Percentiles rank a stretch among this genome's conserved stretches.
phyloP scores from a whole-genome alignment of 2,329 filamentous ascomycete genomes.

The Phialophora chinensis region DNA sequence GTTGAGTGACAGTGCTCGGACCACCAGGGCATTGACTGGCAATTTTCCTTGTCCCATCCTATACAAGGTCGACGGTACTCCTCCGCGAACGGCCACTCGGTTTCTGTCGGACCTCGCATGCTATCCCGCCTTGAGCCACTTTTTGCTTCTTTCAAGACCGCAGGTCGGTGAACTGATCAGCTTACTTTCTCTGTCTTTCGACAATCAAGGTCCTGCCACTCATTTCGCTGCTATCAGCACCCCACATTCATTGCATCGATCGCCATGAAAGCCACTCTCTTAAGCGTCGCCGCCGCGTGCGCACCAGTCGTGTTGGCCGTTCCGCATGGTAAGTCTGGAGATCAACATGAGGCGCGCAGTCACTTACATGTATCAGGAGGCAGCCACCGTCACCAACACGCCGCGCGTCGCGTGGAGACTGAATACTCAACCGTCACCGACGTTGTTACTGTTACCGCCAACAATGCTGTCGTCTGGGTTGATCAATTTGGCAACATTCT shows the following conservation, averaged over 20 bases:
- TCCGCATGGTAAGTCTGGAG: slow-evolving; percentile 34
- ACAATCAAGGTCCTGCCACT: slow-evolving; percentile 29
- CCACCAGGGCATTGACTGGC: slow-evolving; percentile 27
- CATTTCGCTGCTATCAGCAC: slow-evolving; percentile 23
- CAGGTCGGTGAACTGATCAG: slow-evolving; percentile 25
- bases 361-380: slow-evolving; percentile 24
- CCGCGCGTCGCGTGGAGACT: slow-evolving; percentile 25
- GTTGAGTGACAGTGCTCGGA: slow-evolving; percentile 27
- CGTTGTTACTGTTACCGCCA: slow-evolving; percentile 32
- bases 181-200: slow-evolving; percentile 25
- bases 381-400: slow-evolving; percentile 29
- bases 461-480: slow-evolving; percentile 61
- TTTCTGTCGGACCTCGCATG: background rate
- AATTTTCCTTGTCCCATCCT: slow-evolving; percentile 28
- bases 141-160: slow-evolving; percentile 17
- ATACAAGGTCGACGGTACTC: slow-evolving; percentile 18
- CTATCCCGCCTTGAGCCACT: slow-evolving; percentile 24
- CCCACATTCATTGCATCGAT: slow-evolving; percentile 11
- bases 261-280: slow-evolving; percentile 29
- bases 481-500: slow-evolving; percentile 62
- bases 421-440: slow-evolving; percentile 29
- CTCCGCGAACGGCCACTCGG: slow-evolving; percentile 8
- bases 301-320: slow-evolving; percentile 30
- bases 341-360: slow-evolving; percentile 7
- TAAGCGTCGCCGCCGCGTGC: slow-evolving; percentile 26